Base-by-base conservation (phyloP, 106 monocot species). In the Gastrodia elata region DNA sequence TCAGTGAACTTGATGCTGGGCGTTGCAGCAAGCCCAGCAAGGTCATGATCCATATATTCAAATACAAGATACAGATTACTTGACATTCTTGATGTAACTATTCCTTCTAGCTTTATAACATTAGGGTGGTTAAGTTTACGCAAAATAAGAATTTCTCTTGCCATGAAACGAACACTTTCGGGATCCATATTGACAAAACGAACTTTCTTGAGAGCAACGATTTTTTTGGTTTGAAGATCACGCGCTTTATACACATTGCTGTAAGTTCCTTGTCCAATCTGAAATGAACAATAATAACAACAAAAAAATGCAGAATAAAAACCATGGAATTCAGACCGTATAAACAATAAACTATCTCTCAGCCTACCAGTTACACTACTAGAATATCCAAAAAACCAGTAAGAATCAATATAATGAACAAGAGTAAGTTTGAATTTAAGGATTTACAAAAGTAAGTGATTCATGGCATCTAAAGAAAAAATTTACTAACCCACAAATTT, bases 181-280 rank as follows among this genome's bases (percentile, higher is more conserved):
- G 88, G 84, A 61, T 88, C 88, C 80, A 82, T 72, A 78, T 82
- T 82, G 25, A 82, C 77, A 80, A 88, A 84, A 5, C 84, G 65
- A 6, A 88, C 88, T 65, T 88, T 84, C 80, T 88, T 88, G 52
- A 88, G 80, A 16, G 88, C 88, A 68, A 88, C 88, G 30, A 80
- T 67, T 64, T 88, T 84, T 30, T 75, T 73, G 15, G 79, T 84
- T 65, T 77, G 77, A 49, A 84, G 75, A 64, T 88, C 88, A 32
- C 84, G 80, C 41, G 82, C 88, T 72, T 65, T 80, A 36, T 79
- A 88, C 36, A 88, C 88, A 76, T 27, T 80, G 46, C 88, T 88
- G 33, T 88, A 88, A 61, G 88, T 88, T 78, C 88, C 88, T 80
- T 88, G 82, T 65, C 88, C 88, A 75, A 88, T 82, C 88, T 88